Evolutionary conservation across 2,329 filamentous ascomycete species (phyloP), one percentile per base, ranked within the genome.

Genomic region (Colletotrichum limetticola): DNA sequence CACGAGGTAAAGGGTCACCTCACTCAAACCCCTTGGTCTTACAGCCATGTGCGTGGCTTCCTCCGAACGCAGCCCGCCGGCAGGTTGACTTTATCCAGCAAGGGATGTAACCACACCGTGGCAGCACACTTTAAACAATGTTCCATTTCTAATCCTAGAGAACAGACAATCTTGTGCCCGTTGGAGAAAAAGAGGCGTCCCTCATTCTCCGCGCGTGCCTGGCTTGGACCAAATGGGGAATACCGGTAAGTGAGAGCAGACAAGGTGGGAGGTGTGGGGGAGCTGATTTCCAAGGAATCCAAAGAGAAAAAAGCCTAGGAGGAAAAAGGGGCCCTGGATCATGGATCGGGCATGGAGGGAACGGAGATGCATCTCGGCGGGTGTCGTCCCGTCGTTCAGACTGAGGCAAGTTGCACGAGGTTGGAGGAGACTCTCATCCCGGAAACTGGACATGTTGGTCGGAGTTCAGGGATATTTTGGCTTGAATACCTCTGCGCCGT

Each of bases 291-390:
- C 42, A 22, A 11, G 19, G 0, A 22, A 16, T 16, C 37, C 37
- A 42, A 42, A 1, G 30, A 22, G n/a, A 5, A 28, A 26, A 19
- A 42, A 19, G 6, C 37, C 37, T 42, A n/a, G 24, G 7, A 16
- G 22, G 16, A 3, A 16, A 24, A 32, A 30, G 2, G 11, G 9
- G 16, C 14, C 24, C 30, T 30, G 30, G 63, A 37, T 37, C 64
- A 49, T 59, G 64, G 37, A 56, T 42, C 32, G 12, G 57, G 37
- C 12, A 55, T 53, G 11, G 30, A 59, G 37, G 4, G 9, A 42
- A 59, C 81, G 78, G 74, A 78, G 76, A 77, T 74, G 72, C 65
- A 75, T 76, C 75, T 76, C 75, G 74, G 75, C 75, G 75, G 67
- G 52, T 70, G 75, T 74, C 59, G 67, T 63, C 75, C 74, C 75